Evolutionary conservation across 2,329 filamentous ascomycete species (phyloP), one percentile per base, ranked within the genome.

Genomic region (Aspergillus pseudoviridinutans): DNA sequence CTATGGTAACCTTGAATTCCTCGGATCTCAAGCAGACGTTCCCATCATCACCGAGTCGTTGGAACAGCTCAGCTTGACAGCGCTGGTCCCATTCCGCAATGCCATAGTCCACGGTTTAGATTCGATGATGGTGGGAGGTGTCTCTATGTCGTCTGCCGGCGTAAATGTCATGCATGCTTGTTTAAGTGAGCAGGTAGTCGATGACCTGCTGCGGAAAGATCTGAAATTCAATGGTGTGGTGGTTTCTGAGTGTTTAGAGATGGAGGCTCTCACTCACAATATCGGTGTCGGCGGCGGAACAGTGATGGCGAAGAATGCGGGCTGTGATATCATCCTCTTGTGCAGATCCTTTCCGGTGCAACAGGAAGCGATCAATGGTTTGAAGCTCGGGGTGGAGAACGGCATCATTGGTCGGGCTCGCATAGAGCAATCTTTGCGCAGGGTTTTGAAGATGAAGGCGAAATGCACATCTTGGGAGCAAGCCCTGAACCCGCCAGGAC

Each of bases 111-210:
- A 91, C 51, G 92, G 93, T 0, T 77, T 97, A 14, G 93, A 97
- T 74, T 89, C 90, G 32, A 96, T 97, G 86, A 96, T 97, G 80
- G 90, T 97, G 8, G 93, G 93, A 28, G 93, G 93, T 17, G 96
- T 92, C 67, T 92, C 91, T 25, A 96, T 97, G 78, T 89, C 91
- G 5, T 96, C 93, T 56, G 86, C 90, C 41, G 92, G 91, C 20
- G 89, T 97, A 81, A 95, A 96, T 68, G 91, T 96, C 51, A 95
- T 95, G 83, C 93, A 97, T 72, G 93, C 93, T 29, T 97, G 91
- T 71, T 79, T 97, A 2, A 95, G 91, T 0, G 89, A 97, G 65
- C 91, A 96, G 72, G 91, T 97, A 1, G 92, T 97, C 3, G 90
- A 96, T 68, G 91, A 94, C 58, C 78, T 97, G 24, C 79, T 97